Conservation (phyloP, 2,329 filamentous ascomycete genomes). For the Pseudopithomyces maydicus region DNA sequence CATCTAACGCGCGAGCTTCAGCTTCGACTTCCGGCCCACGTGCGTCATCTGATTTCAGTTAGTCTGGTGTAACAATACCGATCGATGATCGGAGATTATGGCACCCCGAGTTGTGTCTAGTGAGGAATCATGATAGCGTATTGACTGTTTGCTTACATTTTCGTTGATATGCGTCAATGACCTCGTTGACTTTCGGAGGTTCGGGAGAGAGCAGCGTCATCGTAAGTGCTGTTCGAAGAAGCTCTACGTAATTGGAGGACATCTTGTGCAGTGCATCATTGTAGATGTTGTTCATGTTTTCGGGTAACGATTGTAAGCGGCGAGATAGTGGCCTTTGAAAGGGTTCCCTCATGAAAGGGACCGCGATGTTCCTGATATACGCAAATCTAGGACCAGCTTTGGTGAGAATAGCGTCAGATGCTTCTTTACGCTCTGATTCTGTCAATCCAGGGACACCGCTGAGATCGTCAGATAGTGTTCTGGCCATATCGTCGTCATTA, state of each 20-base stretch:
- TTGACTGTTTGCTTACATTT: not conserved
- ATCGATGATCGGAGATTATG: not conserved
- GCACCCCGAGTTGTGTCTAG: not conserved
- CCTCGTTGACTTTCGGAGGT: slow-evolving; percentile 6
- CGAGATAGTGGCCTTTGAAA: slow-evolving; percentile 11
- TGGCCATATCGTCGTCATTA: slow-evolving; percentile 10
- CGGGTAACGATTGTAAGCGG: slow-evolving; percentile 7
- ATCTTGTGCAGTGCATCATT: slow-evolving; percentile 9
- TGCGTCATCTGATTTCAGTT: not conserved
- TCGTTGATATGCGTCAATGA: slow-evolving; percentile 11
- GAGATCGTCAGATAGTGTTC: slow-evolving; percentile 5
- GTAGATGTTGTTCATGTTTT: slow-evolving; percentile 12
- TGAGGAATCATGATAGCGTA: not conserved
- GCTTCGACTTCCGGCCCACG: not conserved
- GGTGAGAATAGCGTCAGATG: slow-evolving; percentile 6
- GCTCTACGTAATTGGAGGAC: slow-evolving; percentile 10
- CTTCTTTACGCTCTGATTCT: slow-evolving; percentile 9
- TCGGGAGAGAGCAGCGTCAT: slow-evolving; percentile 8
- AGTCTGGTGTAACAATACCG: not conserved
- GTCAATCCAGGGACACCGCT: slow-evolving; percentile 7
- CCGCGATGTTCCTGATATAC: slow-evolving; percentile 11
- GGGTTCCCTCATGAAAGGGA: slow-evolving; percentile 12
- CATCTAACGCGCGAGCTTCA: not conserved
- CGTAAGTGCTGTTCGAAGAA: slow-evolving; percentile 13
- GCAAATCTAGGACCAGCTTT: slow-evolving; percentile 11